A percentile compares a stretch with the other conserved stretches of the same genome.
phyloP scores from a whole-genome alignment of 2,329 filamentous ascomycete species.

The Exophiala sp. region DNA sequence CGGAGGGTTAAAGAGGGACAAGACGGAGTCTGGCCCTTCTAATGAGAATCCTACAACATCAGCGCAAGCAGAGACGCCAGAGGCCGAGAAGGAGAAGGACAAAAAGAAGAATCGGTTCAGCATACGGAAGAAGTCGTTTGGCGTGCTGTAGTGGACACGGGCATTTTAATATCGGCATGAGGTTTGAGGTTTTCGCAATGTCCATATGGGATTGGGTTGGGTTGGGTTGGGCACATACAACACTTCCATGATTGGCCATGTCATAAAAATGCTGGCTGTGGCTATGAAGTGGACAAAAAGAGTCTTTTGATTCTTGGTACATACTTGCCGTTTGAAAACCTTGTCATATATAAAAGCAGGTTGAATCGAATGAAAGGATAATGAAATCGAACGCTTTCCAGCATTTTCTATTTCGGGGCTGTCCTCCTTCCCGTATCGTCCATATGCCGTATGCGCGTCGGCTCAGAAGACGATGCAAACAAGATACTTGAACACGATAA shows the following conservation, averaged over 20 bases:
- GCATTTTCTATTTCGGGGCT: no score
- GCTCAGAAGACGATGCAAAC: no score
- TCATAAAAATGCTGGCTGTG: no score
- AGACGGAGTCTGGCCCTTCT: slow-evolving; percentile 15
- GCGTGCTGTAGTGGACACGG: slow-evolving; percentile 31
- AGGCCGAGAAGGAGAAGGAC: slow-evolving; percentile 31
- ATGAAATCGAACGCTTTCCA: no score
- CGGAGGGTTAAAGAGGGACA: slow-evolving; percentile 25
- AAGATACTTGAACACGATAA: no score
- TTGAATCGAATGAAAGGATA: background rate
- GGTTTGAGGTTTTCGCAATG: background rate
- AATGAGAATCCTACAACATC: slow-evolving; percentile 14
- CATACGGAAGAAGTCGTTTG: slow-evolving; percentile 44
- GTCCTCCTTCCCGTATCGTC: no score
- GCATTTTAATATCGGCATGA: background rate
- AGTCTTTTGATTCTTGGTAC: no score
- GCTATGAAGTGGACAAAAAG: no score
- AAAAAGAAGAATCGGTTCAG: slow-evolving; percentile 43
- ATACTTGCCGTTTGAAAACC: background rate
- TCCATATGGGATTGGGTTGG: background rate
- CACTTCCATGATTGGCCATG: no score
- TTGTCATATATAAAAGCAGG: background rate
- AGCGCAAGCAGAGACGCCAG: slow-evolving; percentile 10
- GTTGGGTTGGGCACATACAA: no score
- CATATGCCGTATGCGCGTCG: no score